Percentiles rank a stretch among this genome's conserved stretches.
These are phyloP conservation scores for Thermothielavioides terrestris DNA, from an alignment of 495 filamentous ascomycete genomes.

Conservation along the genomic window DNA sequence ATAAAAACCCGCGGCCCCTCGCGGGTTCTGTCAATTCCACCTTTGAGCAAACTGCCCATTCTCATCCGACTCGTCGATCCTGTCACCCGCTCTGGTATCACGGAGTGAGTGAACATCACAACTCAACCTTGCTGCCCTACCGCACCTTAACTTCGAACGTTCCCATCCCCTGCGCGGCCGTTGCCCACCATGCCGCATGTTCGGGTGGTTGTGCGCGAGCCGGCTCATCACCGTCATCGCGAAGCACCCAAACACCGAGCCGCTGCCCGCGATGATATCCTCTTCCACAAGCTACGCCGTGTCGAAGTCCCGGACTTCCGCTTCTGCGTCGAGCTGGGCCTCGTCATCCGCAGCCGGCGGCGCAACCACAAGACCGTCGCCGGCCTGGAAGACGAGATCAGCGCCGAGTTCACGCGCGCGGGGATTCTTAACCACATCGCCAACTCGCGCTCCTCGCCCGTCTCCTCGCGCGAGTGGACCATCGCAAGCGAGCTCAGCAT, in stretches of 20 bases:
- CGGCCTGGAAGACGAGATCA: slow-evolving; percentile 20
- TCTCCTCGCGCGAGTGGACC: slow-evolving; percentile 18
- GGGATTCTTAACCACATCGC: slow-evolving; percentile 16
- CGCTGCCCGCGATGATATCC: background rate
- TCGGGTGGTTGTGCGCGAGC: background rate
- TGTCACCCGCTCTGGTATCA: too few relatives aligned
- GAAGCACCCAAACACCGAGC: background rate
- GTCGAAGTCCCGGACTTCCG: slow-evolving; percentile 17
- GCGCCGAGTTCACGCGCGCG: slow-evolving; percentile 6
- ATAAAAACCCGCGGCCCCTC: slow-evolving; percentile 6
- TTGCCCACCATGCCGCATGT: slow-evolving; percentile 5
- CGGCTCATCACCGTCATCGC: background rate
- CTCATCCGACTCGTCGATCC: too few relatives aligned
- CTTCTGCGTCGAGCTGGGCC: slow-evolving; percentile 22
- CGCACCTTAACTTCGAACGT: too few relatives aligned
- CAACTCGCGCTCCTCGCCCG: background rate
- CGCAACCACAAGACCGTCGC: slow-evolving; percentile 10
- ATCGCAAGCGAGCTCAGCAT: slow-evolving; percentile 16
- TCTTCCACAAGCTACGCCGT: background rate
- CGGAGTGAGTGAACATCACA: background rate
- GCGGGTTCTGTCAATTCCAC: too few relatives aligned
- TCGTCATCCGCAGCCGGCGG: slow-evolving; percentile 22
- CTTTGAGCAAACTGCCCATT: background rate
- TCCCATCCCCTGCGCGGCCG: background rate
- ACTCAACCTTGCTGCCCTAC: background rate